Evolutionary conservation across 441 rosid species (phyloP), one percentile per base, ranked within the genome.

Genomic region (Macaranga tanarius): DNA sequence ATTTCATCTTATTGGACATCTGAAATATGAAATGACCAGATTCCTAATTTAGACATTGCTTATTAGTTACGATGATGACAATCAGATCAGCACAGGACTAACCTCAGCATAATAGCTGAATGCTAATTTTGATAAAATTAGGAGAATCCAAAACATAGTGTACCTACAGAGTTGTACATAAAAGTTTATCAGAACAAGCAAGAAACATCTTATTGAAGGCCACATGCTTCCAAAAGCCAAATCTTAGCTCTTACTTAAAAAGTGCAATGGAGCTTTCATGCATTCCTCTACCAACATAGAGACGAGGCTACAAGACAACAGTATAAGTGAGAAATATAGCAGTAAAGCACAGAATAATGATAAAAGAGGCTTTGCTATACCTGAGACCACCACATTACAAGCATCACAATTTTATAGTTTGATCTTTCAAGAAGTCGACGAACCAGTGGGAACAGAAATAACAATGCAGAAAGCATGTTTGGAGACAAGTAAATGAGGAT

Each of bases 381-480:
- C 97, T 96, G 99, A 69, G 99, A 93, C 99, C 99, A 96, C 99
- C 99, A 96, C 99, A 96, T 96, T 88, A 89, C 86, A 68, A 96
- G 90, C 98, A 93, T 96, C 74, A 92, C 88, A 78, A 96, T 83
- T 87, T 79, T 89, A 76, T 81, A 88, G 84, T 96, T 83, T 68
- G 99, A 92, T 69, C 94, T 85, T 88, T 96, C 99, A 65, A 96
- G 99, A 85, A 88, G 86, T 67, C 99, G 95, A 20, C 99, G 95
- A 66, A 93, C 67, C 48, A 86, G 81, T 47, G 99, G 99, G 79
- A 96, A 90, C 67, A 93, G 93, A 79, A 96, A 96, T 76, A 96
- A 80, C 34, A 90, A 78, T 9, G 79, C 97, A 52, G 96, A 93
- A 2, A 96, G 86, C 90, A 96, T 92, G 78, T 96, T 96, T 70